Conservation (phyloP, 2,329 filamentous ascomycete genomes). For the Cercospora zeae-maydis region DNA sequence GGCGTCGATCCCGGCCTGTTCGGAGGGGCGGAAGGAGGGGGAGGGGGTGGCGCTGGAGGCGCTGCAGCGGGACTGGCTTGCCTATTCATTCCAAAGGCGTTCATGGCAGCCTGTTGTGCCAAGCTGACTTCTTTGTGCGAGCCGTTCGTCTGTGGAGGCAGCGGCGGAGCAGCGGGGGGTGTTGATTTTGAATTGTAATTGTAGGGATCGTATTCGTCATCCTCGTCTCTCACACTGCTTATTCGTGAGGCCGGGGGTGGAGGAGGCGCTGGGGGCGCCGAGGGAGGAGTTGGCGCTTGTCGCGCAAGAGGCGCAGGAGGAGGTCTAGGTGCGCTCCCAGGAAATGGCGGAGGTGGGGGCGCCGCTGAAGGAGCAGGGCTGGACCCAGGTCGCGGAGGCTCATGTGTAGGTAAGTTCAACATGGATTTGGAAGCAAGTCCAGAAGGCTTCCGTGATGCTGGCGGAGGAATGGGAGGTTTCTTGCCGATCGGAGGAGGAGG, state of each 20-base stretch:
- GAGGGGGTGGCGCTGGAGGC: constrained; percentile 40
- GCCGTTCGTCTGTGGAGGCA: constrained; percentile 38
- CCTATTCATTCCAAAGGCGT: constrained; percentile 48
- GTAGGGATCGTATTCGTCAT: constrained; percentile 26
- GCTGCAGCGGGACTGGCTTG: constrained; percentile 35
- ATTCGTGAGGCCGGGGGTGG: constrained; percentile 16
- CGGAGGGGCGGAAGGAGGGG: constrained; percentile 36
- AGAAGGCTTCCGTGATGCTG: constrained; percentile 56
- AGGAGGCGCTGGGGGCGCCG: constrained; percentile 39
- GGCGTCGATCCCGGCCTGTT: constrained; percentile 33
- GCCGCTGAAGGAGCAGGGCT: constrained; percentile 61
- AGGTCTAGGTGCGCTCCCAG: constrained; percentile 40
- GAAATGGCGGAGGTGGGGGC: constrained; percentile 40
- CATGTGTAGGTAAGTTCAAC: constrained; percentile 34
- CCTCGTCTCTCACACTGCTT: constrained; percentile 18
- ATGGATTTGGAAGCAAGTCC: constrained; percentile 37
- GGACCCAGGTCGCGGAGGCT: constrained; percentile 46
- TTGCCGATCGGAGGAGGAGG: constrained; percentile 77
- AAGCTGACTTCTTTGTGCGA: constrained; percentile 45
- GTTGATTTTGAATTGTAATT: constrained; percentile 25
- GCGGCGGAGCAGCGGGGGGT: constrained; percentile 58
- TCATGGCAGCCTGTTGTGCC: constrained; percentile 57
- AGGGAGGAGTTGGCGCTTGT: constrained; percentile 38
- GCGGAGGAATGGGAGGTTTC: constrained; percentile 61
- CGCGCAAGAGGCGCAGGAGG: constrained; percentile 26